phyloP scores from a whole-genome alignment of 495 filamentous ascomycete genomes.

The Neurospora pannonica region DNA sequence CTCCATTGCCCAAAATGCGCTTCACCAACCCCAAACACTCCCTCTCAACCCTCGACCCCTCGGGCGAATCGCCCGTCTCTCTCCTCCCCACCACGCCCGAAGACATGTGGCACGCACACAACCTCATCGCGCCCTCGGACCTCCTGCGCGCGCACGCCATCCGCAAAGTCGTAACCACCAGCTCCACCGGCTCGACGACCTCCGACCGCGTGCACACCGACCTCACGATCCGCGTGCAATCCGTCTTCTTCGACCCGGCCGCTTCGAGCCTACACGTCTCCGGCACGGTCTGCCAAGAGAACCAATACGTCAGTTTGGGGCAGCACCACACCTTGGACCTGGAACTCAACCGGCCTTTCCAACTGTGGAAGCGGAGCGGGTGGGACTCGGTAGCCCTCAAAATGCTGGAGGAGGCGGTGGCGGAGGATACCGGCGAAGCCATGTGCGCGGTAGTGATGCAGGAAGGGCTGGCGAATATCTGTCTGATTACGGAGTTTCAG shows the following conservation, averaged over 20 bases:
- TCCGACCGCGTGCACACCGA: slow-evolving; percentile 68
- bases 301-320: slow-evolving; percentile 71
- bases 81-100: slow-evolving; percentile 86
- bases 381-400: slow-evolving; percentile 89
- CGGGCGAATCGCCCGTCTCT: slow-evolving; percentile 57
- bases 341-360: slow-evolving; percentile 56
- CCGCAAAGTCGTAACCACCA: slow-evolving; percentile 65
- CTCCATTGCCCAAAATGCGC: slow-evolving; percentile 12
- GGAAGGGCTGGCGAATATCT: slow-evolving; percentile 87
- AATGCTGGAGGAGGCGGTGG: slow-evolving; percentile 67
- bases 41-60: slow-evolving; percentile 58
- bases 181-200: slow-evolving; percentile 62
- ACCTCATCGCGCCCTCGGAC: slow-evolving; percentile 76
- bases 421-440: slow-evolving; percentile 66
- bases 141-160: slow-evolving; percentile 73
- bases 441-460: slow-evolving; percentile 89
- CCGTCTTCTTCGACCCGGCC: slow-evolving; percentile 82
- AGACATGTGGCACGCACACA: slow-evolving; percentile 99
- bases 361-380: slow-evolving; percentile 76
- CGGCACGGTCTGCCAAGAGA: slow-evolving; percentile 75
- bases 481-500: slow-evolving; percentile 83
- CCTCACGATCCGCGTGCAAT: slow-evolving; percentile 72
- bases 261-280: slow-evolving; percentile 76
- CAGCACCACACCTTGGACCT: slow-evolving; percentile 86
- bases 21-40: slow-evolving; percentile 28